Conservation (phyloP, 768 basidiomycete genomes). For the Leccinum uliginosum region DNA sequence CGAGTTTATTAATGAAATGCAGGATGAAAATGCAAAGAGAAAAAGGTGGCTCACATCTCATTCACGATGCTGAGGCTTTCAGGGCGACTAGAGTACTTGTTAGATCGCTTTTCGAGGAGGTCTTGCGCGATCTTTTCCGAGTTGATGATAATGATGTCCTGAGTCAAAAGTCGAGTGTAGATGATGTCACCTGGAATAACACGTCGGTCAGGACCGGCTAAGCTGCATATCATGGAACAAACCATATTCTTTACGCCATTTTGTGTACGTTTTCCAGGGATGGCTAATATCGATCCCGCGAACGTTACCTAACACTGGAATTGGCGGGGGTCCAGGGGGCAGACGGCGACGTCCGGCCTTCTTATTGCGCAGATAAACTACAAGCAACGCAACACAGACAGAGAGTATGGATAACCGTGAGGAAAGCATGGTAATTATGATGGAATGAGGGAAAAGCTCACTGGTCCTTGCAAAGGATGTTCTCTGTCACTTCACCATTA, state of each 20-base stretch:
- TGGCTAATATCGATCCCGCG: conserved; percentile 12
- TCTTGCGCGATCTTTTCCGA: conserved; percentile 23
- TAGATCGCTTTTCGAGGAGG: conserved; percentile 17
- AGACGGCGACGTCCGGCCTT: conserved; percentile 7
- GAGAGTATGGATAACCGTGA: background rate
- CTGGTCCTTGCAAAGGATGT: background rate
- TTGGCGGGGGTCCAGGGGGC: conserved; percentile 21
- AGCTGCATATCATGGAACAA: background rate
- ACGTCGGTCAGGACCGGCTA: background rate
- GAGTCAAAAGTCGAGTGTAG: conserved; percentile 4
- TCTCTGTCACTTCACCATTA: background rate
- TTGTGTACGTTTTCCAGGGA: conserved; percentile 21
- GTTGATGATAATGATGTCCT: conserved; percentile 24
- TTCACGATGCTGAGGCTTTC: conserved; percentile 10
- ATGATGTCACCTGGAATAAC: conserved; percentile 14
- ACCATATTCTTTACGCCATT: conserved; percentile 21
- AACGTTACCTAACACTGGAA: conserved; percentile 21
- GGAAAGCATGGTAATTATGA: conserved; percentile 1
- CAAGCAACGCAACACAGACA: conserved; percentile 10
- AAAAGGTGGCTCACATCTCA: conserved; percentile 15
- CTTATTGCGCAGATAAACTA: conserved; percentile 9
- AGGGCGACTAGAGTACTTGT: conserved; percentile 23
- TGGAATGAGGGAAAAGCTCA: background rate
- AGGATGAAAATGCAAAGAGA: background rate
- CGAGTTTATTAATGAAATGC: background rate